Evolutionary conservation across 2,329 filamentous ascomycete species (phyloP).

Genomic region (Laburnicola sp.): DNA sequence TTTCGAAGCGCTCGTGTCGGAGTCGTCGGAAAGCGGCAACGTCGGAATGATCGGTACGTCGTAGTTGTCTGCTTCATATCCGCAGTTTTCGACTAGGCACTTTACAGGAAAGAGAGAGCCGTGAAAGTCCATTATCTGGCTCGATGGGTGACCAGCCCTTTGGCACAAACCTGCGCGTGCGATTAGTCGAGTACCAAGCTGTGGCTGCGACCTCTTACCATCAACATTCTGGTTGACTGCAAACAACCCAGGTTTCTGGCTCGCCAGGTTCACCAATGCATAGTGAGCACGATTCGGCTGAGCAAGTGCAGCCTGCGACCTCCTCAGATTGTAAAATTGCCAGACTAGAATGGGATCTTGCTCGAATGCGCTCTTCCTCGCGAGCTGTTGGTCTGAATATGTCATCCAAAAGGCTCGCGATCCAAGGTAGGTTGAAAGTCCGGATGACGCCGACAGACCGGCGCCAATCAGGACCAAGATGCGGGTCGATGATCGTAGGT

Average conservation of each 20-base stretch:
- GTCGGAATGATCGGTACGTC: background rate
- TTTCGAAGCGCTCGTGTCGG: background rate
- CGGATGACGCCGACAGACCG: conserved; percentile 29
- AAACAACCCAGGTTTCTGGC: conserved; percentile 1
- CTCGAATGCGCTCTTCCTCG: conserved; percentile 19
- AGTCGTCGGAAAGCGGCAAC: background rate
- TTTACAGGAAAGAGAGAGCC: conserved; percentile 2
- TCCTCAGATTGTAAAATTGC: conserved; percentile 7
- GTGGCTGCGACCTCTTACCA: background rate
- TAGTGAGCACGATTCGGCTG: conserved; percentile 7
- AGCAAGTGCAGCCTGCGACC: background rate
- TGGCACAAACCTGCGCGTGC: background rate
- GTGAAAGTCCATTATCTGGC: conserved; percentile 2
- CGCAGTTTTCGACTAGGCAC: background rate
- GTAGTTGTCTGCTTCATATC: background rate
- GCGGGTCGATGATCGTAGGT: conserved; percentile 18
- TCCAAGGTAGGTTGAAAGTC: conserved; percentile 28
- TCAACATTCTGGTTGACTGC: conserved; percentile 8
- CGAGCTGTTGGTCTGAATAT: conserved; percentile 18
- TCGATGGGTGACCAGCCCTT: background rate
- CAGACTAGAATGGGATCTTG: conserved; percentile 6
- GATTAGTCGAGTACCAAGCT: no score
- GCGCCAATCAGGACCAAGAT: conserved; percentile 29
- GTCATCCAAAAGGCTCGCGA: conserved; percentile 22
- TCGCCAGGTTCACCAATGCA: conserved; percentile 3